Percentiles rank a stretch among this genome's conserved stretches.
These are phyloP conservation scores for Tinospora cordifolia DNA, from an alignment of 164 flowering plant genomes.

Conservation along the genomic window DNA sequence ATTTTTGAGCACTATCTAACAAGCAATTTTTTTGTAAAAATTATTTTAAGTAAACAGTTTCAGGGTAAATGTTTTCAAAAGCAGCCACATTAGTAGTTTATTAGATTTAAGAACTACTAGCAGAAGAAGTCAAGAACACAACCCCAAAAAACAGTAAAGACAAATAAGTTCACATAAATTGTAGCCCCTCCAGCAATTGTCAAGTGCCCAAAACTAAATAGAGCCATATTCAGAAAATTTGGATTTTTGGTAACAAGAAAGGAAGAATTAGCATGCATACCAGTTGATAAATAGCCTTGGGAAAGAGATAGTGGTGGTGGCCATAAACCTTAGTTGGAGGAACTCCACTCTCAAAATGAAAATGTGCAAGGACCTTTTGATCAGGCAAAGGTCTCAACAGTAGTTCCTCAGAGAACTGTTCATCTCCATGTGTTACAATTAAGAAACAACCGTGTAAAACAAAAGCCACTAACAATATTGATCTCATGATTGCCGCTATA, in stretches of 20 bases:
- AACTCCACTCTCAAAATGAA: constrained; percentile 59
- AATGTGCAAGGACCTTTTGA: constrained; percentile 83
- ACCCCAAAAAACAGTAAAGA: no score
- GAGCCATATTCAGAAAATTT: neutral
- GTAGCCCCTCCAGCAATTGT: neutral
- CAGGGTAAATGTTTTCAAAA: neutral
- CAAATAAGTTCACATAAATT: no score
- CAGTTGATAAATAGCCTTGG: constrained; percentile 86
- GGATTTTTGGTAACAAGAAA: neutral
- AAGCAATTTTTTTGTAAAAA: no score
- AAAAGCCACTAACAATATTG: constrained; percentile 14
- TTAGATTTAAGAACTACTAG: neutral
- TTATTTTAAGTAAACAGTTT: no score
- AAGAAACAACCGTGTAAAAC: constrained; percentile 6
- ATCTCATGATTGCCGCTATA: constrained; percentile 22
- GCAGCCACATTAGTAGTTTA: neutral
- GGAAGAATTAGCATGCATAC: constrained; percentile 25
- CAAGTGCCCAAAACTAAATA: neutral
- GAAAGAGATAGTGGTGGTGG: constrained; percentile 77
- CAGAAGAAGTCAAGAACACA: no score
- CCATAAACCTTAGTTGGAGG: constrained; percentile 50
- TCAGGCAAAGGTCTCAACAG: constrained; percentile 78
- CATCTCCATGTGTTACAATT: constrained; percentile 28
- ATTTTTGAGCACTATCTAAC: no score
- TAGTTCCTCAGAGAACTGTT: constrained; percentile 75